Evolutionary conservation across 306 rosid genomes (phyloP).

Genomic region (Trichosanthes cucumerina): DNA sequence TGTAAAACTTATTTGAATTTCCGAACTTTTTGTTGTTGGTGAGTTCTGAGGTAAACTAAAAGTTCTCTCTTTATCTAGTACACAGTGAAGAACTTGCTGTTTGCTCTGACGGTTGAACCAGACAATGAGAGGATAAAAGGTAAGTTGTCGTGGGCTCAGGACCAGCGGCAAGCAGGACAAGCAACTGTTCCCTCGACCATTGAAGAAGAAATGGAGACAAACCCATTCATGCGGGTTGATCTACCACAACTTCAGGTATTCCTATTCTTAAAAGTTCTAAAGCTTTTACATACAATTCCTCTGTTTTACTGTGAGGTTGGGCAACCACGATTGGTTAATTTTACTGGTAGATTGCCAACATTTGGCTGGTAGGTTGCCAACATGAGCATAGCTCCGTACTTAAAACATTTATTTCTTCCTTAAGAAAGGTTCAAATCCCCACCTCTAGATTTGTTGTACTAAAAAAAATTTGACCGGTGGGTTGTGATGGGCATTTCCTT

Average conservation of each 20-base stretch:
- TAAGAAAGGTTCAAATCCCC: too few relatives aligned
- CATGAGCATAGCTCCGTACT: too few relatives aligned
- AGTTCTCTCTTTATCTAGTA: slow-evolving; percentile 25
- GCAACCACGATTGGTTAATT: not conserved
- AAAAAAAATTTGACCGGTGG: not conserved
- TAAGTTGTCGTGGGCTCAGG: slow-evolving; percentile 68
- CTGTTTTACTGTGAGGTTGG: not conserved
- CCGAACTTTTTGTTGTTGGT: not conserved
- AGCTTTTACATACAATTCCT: not conserved
- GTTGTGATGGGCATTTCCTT: not conserved
- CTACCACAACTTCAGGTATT: slow-evolving; percentile 65
- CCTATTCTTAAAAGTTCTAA: not conserved
- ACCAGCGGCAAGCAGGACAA: slow-evolving; percentile 48
- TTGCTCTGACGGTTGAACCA: slow-evolving; percentile 45
- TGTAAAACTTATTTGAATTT: not conserved
- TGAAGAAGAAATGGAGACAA: slow-evolving; percentile 63
- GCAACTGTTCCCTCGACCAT: slow-evolving; percentile 76
- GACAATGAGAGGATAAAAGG: slow-evolving; percentile 34
- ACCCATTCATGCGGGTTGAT: slow-evolving; percentile 76
- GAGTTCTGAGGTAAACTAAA: not conserved
- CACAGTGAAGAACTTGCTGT: slow-evolving; percentile 52
- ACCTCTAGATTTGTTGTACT: too few relatives aligned
- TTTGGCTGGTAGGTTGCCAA: too few relatives aligned
- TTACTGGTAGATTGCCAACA: too few relatives aligned
- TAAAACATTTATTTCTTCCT: too few relatives aligned